Evolutionary conservation across 2,329 filamentous ascomycete genomes (phyloP), one percentile per base, ranked within the genome.

Genomic region (Huntiella omanensis): DNA sequence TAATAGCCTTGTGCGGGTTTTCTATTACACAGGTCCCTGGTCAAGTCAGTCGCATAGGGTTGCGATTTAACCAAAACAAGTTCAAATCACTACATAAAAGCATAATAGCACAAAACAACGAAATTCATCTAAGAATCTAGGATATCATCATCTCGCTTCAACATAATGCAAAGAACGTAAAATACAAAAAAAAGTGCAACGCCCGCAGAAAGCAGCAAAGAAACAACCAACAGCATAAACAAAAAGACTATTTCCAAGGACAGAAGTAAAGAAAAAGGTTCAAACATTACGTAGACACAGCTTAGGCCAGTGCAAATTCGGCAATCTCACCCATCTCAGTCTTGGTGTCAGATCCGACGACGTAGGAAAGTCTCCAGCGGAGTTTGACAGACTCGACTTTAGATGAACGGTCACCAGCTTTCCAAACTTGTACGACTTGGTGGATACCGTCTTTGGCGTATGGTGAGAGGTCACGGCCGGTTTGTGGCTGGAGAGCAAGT

Each of bases 311-410:
- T 37, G 77, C 79, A 56, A 95, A 73, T 52, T 83, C 77, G 8
- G 81, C 67, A 54, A 96, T 79, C 64, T 88, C 83, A 4, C 88
- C 88, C 65, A 80, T 84, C 63, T 95, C 85, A 50, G 80, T 79
- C 58, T 75, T 79, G 50, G 69, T 58, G 56, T 78, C 73, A 2
- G 63, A 68, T 3, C 74, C 80, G 10, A 91, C 59, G 55, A 73
- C 75, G 62, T 95, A 96, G 4, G 80, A 75, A 19, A 83, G 76
- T 55, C 84, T 83, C 83, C 87, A 98, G 52, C 91, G 70, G 63
- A 98, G 74, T 64, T 92, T 93, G 50, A 92, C 78, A n/a, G 68
- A 71, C 48, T 75, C 77, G 1, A 91, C 91, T 57, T 80, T 83
- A 38, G 75, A 62, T 17, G 53, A 69, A 51, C 64, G 65, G 54